Percentiles rank a stretch among this genome's conserved stretches.
Conservation (phyloP, 495 filamentous ascomycete species). For the Aspergillus sclerotiicarbonarius region DNA sequence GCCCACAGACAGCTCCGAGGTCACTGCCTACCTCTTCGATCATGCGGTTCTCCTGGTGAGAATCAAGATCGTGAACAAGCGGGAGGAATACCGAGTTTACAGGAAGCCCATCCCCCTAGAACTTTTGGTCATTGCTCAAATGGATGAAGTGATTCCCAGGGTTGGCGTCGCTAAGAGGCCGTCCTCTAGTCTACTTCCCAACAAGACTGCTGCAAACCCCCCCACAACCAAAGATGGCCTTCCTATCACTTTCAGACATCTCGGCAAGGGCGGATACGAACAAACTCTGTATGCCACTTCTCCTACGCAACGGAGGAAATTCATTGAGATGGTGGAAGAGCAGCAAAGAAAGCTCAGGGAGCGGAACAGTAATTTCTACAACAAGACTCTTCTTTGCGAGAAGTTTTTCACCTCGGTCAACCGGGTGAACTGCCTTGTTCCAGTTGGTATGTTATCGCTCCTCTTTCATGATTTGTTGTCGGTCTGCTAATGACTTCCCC, state of each 20-base stretch:
- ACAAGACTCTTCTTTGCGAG: constrained; percentile 79
- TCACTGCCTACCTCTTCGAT: constrained; percentile 93
- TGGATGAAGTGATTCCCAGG: constrained; percentile 90
- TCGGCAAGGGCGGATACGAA: constrained; percentile 96
- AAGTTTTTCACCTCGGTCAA: constrained; percentile 80
- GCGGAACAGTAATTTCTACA: constrained; percentile 86
- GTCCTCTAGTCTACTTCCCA: constrained; percentile 81
- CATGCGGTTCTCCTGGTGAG: constrained; percentile 89
- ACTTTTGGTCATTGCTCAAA: constrained; percentile 87
- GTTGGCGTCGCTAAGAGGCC: constrained; percentile 79
- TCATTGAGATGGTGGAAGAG: constrained; percentile 90
- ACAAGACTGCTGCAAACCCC: constrained; percentile 56
- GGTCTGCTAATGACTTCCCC: constrained; percentile 30
- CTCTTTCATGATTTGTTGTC: not conserved
- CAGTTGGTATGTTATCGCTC: constrained; percentile 61
- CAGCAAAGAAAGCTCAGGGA: constrained; percentile 83
- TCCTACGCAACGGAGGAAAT: constrained; percentile 80
- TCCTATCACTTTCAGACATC: constrained; percentile 96
- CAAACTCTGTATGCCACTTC: constrained; percentile 83
- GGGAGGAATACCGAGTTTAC: constrained; percentile 91
- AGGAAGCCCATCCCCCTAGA: constrained; percentile 94
- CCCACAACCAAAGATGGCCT: constrained; percentile 70
- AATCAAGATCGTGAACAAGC: constrained; percentile 86
- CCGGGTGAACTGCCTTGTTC: constrained; percentile 88
- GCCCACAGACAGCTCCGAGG: constrained; percentile 81